Percentiles rank a stretch among this genome's conserved stretches.
phyloP scores from a whole-genome alignment of 495 filamentous ascomycete genomes.

The Acidomyces sp. region DNA sequence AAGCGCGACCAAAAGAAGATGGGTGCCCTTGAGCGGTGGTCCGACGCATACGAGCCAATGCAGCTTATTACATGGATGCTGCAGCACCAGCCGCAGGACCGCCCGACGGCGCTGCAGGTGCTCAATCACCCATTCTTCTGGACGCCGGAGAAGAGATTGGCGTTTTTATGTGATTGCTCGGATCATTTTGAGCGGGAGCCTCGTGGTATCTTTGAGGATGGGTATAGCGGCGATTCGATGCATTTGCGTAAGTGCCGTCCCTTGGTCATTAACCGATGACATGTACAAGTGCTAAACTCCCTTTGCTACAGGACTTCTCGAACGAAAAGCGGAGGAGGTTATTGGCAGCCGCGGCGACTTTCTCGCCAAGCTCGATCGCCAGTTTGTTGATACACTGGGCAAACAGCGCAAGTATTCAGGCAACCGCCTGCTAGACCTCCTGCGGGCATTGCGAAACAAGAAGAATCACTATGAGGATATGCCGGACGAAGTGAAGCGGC shows the following conservation, averaged over 20 bases:
- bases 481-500: constrained; percentile 29
- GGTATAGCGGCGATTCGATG: constrained; percentile 32
- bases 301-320: too few relatives aligned
- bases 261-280: too few relatives aligned
- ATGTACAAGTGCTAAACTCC: too few relatives aligned
- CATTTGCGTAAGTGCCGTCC: too few relatives aligned
- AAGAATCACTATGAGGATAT: constrained; percentile 36
- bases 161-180: constrained; percentile 83
- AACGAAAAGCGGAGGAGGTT: constrained; percentile 39
- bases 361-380: constrained; percentile 55
- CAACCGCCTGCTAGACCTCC: constrained; percentile 63
- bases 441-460: constrained; percentile 90
- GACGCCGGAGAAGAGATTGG: constrained; percentile 69
- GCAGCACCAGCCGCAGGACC: constrained; percentile 48
- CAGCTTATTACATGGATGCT: constrained; percentile 81
- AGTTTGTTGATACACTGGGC: constrained; percentile 74
- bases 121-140: constrained; percentile 96
- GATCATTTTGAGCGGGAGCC: constrained; percentile 91
- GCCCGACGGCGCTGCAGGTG: constrained; percentile 58
- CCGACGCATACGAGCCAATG: constrained; percentile 71
- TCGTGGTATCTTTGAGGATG: constrained; percentile 50
- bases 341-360: constrained; percentile 56
- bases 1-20: constrained; percentile 72
- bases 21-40: constrained; percentile 52
- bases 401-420: constrained; percentile 95